Base-by-base conservation (phyloP, 2,329 filamentous ascomycete genomes). In the Colletotrichum tamarilloi region DNA sequence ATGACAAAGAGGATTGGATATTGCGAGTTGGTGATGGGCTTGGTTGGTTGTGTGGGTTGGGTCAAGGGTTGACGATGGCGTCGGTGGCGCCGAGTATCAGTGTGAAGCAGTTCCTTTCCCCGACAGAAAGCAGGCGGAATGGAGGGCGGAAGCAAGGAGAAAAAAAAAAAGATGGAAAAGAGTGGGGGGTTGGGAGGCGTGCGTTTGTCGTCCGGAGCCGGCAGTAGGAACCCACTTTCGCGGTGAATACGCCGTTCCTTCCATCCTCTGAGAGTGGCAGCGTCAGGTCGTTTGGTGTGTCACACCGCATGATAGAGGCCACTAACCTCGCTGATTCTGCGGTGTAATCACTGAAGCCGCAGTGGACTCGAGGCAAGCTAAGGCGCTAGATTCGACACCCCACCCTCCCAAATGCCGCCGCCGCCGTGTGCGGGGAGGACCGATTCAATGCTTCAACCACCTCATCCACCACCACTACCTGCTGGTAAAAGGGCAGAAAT, bases 41-140 rank as follows among this genome's bases (percentile, higher is more conserved):
- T 35, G 32, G 32, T 35, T 35, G 32, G 9, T 35, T 52, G 46
- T 32, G 26, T n/a, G 14, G 42, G 42, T 6, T 42, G 59, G 38
- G 52, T 22, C 38, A 55, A 22, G 58, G 55, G n/a, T 58, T 42
- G 30, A 56, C 5, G 59, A 59, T 66, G 59, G 66, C 59, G 59
- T 68, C 66, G 69, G 53, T 64, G 59, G 59, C 59, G 59, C 52
- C 52, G 57, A 62, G 46, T 42, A 16, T 42, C 14, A 6, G 0
- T 49, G 14, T 49, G n/a, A 30, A 26, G 42, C 49, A 64, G 46
- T 1, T 53, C 4, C 52, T 30, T 22, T 26, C 30, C 22, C 14
- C 49, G 49, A 22, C 49, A 42, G 30, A 16, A 38, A 49, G 35
- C 30, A 30, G 62, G 30, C 49, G 46, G 24, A 28, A 35, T 49